phyloP scores from a whole-genome alignment of 2,329 filamentous ascomycete species.

The Apiospora malaysiana region DNA sequence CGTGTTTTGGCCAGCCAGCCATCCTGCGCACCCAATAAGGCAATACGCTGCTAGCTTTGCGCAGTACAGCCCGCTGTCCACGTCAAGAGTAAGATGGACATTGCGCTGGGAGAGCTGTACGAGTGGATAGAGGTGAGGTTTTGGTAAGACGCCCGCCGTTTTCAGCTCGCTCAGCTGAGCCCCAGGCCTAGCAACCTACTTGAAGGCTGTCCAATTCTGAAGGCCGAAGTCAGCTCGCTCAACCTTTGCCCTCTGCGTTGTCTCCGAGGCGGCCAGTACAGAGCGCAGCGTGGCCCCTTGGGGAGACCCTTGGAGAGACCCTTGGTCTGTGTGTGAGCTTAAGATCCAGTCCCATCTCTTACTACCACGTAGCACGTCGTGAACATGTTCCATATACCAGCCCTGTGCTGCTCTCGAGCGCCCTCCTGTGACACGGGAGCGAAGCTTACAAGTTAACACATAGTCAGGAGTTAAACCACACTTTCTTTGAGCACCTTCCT shows the following conservation, averaged over 20 bases:
- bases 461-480: not conserved
- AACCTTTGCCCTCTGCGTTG: not conserved
- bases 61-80: not conserved
- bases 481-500: not conserved
- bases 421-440: not conserved
- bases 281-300: not conserved
- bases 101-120: too few relatives aligned
- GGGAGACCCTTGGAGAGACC: not conserved
- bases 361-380: not conserved
- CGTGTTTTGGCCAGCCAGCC: not conserved
- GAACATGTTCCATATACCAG: not conserved
- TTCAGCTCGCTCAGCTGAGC: not conserved
- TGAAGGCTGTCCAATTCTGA: not conserved
- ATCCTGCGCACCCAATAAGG: slow-evolving; percentile 36
- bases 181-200: not conserved
- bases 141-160: not conserved
- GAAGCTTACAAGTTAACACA: not conserved
- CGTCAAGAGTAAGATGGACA: too few relatives aligned
- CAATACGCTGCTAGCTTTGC: not conserved
- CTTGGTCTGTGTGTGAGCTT: not conserved
- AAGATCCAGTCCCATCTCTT: not conserved
- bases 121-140: too few relatives aligned
- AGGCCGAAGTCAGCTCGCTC: not conserved
- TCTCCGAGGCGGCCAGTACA: not conserved
- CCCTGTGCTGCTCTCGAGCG: not conserved